phyloP scores from a whole-genome alignment of 2,329 filamentous ascomycete species.

The Fusarium sp. region DNA sequence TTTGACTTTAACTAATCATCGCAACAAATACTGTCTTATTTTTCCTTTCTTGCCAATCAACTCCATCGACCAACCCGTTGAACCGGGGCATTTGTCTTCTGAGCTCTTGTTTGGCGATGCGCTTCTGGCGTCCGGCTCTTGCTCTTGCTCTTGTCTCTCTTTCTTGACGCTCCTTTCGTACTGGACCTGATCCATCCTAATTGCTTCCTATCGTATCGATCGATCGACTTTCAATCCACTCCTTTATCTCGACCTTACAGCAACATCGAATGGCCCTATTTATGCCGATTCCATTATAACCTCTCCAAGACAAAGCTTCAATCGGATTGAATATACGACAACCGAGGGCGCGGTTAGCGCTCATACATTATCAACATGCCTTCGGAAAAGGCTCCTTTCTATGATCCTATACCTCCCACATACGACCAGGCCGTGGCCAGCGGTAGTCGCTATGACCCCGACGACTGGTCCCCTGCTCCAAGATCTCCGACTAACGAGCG shows the following conservation, averaged over 20 bases:
- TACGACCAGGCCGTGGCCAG: constrained; percentile 57
- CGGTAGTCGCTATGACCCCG: constrained; percentile 49
- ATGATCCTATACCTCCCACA: constrained; percentile 57
- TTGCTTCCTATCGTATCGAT: constrained; percentile 24
- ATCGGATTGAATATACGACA: constrained; percentile 17
- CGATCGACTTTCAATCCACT: constrained; percentile 30
- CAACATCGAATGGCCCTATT: constrained; percentile 34
- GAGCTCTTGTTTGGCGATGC: constrained; percentile 36
- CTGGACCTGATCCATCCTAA: constrained; percentile 23
- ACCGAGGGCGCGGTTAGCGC: constrained; percentile 37
- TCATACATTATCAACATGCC: constrained; percentile 46
- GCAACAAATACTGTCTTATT: constrained; percentile 17
- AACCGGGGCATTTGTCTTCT: constrained; percentile 15
- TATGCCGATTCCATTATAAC: constrained; percentile 18
- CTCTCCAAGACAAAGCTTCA: constrained; percentile 1
- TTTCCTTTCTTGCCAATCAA: constrained; percentile 9
- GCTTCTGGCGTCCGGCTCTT: constrained; percentile 35
- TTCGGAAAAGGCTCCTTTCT: constrained; percentile 56
- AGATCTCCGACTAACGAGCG: constrained; percentile 62
- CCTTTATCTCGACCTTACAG: constrained; percentile 24
- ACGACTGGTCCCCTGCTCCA: constrained; percentile 47
- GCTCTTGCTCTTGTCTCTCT: constrained; percentile 39
- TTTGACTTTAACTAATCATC: constrained; percentile 13
- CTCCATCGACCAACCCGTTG: constrained; percentile 9
- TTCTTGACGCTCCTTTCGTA: constrained; percentile 44